Evolutionary conservation across 257 asterid genomes (phyloP).

Genomic region (Pogostemon cablin): DNA sequence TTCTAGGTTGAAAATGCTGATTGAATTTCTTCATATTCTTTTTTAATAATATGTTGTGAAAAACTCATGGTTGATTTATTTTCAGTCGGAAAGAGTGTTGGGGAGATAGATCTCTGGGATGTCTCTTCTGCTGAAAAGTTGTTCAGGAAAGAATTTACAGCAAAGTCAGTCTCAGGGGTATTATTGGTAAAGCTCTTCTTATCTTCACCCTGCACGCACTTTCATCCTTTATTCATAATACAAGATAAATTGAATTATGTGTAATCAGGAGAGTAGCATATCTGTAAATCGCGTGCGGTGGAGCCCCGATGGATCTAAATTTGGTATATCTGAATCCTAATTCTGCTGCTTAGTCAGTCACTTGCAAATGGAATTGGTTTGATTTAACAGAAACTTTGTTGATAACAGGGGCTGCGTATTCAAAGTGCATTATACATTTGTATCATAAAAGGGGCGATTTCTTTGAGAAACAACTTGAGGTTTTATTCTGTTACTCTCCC

Average conservation of each 20-base stretch:
- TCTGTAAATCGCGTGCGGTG: constrained; percentile 60
- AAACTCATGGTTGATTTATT: constrained; percentile 28
- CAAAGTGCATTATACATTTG: constrained; percentile 45
- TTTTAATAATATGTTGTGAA: constrained; percentile 14
- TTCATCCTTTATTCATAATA: constrained; percentile 8
- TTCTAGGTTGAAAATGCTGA: constrained; percentile 53
- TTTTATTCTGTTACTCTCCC: constrained; percentile 21
- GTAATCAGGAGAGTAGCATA: constrained; percentile 44
- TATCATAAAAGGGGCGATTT: constrained; percentile 37
- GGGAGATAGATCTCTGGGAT: constrained; percentile 67
- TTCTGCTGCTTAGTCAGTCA: background rate
- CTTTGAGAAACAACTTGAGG: constrained; percentile 57
- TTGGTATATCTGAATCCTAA: constrained; percentile 46
- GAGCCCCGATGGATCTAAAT: constrained; percentile 63
- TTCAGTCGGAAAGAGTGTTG: constrained; percentile 63
- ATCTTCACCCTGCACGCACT: background rate
- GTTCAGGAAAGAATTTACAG: constrained; percentile 43
- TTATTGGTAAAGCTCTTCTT: constrained; percentile 44
- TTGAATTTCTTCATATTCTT: constrained; percentile 5
- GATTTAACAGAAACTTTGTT: constrained; percentile 13
- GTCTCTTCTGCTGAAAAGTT: constrained; percentile 47
- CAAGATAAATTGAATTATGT: constrained; percentile 19
- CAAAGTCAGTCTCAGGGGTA: constrained; percentile 36
- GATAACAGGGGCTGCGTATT: constrained; percentile 66
- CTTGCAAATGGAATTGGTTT: background rate